A percentile compares a stretch with the other conserved stretches of the same genome.
These are phyloP conservation scores for Mollisia scopiformis DNA, from an alignment of 2,329 filamentous ascomycete genomes.

Conservation along the genomic window DNA sequence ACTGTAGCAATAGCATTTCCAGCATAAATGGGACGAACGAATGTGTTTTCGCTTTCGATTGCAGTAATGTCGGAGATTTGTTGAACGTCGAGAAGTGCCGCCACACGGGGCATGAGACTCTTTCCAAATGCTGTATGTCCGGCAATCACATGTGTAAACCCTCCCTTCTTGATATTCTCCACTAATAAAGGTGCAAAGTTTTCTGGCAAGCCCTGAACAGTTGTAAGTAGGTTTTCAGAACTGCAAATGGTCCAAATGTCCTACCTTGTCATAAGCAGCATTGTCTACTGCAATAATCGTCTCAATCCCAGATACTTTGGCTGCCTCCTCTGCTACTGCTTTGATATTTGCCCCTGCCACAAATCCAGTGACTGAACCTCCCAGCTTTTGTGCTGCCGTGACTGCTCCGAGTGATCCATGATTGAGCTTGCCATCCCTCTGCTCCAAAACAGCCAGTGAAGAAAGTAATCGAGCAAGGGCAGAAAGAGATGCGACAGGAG, in stretches of 20 bases:
- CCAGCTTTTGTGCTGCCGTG: constrained; percentile 83
- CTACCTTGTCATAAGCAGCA: constrained; percentile 86
- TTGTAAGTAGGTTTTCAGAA: not conserved
- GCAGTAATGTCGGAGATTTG: constrained; percentile 90
- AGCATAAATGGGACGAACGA: constrained; percentile 95
- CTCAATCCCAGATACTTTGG: constrained; percentile 87
- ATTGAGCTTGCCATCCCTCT: constrained; percentile 86
- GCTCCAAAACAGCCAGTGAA: constrained; percentile 89
- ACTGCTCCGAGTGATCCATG: constrained; percentile 81
- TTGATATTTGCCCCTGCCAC: constrained; percentile 82
- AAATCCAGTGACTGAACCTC: constrained; percentile 84
- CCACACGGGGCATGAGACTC: constrained; percentile 87
- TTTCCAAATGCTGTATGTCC: constrained; percentile 97
- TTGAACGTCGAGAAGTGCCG: constrained; percentile 88
- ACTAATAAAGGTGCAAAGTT: constrained; percentile 91
- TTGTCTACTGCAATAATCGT: constrained; percentile 92
- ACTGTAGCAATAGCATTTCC: constrained; percentile 97
- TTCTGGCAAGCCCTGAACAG: constrained; percentile 77
- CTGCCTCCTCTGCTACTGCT: constrained; percentile 76
- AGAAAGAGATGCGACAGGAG: constrained; percentile 46
- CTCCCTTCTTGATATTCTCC: constrained; percentile 96
- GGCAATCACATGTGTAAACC: constrained; percentile 88
- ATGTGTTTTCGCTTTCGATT: constrained; percentile 89
- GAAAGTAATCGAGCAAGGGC: constrained; percentile 74
- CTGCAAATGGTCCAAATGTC: constrained; percentile 5